Conservation (phyloP, 805 yeast species). For the Peterozyma toletana region DNA sequence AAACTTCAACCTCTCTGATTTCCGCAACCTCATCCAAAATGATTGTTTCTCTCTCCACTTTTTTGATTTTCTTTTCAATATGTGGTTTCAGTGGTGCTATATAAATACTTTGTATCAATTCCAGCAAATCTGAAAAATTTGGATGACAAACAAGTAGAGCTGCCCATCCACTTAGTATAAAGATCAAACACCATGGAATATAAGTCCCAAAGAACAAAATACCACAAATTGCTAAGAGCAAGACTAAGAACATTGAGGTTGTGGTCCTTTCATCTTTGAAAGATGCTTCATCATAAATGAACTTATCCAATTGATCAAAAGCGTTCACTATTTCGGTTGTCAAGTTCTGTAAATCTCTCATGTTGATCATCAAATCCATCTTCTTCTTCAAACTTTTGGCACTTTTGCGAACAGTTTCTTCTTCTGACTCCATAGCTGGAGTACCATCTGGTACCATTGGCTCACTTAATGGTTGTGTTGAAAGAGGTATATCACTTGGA, state of each 20-base stretch:
- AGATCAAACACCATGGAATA: constrained; percentile 58
- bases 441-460: neutral
- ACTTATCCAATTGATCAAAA: constrained; percentile 44
- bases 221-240: constrained; percentile 26
- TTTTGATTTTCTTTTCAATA: constrained; percentile 23
- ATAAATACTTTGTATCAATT: constrained; percentile 6
- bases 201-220: constrained; percentile 38
- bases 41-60: constrained; percentile 39
- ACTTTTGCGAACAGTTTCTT: neutral
- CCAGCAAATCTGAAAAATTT: constrained; percentile 25
- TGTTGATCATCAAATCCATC: constrained; percentile 44
- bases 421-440: neutral
- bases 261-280: constrained; percentile 65
- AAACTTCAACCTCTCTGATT: constrained; percentile 60
- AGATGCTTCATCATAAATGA: constrained; percentile 57
- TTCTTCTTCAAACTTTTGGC: constrained; percentile 12
- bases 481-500: neutral
- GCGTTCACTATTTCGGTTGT: constrained; percentile 46
- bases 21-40: constrained; percentile 68
- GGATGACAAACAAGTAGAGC: constrained; percentile 55
- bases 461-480: constrained; percentile 4
- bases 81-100: constrained; percentile 13
- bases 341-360: constrained; percentile 68
- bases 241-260: constrained; percentile 47
- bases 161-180: constrained; percentile 55